These are phyloP conservation scores for Fraxinus cuspidata DNA, from an alignment of 257 asterid species.

Conservation along the genomic window DNA sequence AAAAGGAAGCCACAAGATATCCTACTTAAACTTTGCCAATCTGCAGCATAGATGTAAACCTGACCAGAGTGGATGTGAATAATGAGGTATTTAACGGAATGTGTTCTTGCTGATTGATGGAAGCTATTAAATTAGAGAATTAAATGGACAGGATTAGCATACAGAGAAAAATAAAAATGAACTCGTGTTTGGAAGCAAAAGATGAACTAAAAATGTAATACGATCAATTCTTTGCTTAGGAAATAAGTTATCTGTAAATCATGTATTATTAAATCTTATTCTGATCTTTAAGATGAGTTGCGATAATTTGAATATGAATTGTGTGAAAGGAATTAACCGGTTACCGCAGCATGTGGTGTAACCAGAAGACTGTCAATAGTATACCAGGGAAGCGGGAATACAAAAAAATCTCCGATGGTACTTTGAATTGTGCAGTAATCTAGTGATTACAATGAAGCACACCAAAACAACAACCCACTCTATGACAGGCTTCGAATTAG, in stretches of 20 bases:
- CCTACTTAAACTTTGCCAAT: conserved; percentile 88
- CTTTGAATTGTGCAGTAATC: conserved; percentile 57
- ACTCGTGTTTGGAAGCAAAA: conserved; percentile 6
- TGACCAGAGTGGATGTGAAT: conserved; percentile 4
- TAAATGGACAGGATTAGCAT: neutral
- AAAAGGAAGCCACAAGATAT: conserved; percentile 78
- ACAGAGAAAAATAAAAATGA: neutral
- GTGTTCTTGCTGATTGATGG: neutral
- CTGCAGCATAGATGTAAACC: conserved; percentile 42
- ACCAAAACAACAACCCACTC: conserved; percentile 58
- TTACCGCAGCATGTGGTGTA: conserved; percentile 79
- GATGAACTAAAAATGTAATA: neutral
- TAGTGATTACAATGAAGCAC: conserved; percentile 61
- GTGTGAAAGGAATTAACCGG: conserved; percentile 3
- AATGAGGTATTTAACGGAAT: too few species aligned
- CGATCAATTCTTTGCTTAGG: neutral
- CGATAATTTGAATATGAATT: conserved; percentile 5
- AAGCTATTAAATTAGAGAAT: too few species aligned
- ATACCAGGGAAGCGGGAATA: too few species aligned
- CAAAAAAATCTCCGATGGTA: conserved; percentile 59
- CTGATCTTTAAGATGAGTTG: neutral
- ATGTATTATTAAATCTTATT: neutral
- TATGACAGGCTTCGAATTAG: too few species aligned
- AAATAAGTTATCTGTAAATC: neutral
- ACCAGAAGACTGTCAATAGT: too few species aligned